Evolutionary conservation across 345 rosid genomes (phyloP).

Genomic region (Odontarrhena argentea): DNA sequence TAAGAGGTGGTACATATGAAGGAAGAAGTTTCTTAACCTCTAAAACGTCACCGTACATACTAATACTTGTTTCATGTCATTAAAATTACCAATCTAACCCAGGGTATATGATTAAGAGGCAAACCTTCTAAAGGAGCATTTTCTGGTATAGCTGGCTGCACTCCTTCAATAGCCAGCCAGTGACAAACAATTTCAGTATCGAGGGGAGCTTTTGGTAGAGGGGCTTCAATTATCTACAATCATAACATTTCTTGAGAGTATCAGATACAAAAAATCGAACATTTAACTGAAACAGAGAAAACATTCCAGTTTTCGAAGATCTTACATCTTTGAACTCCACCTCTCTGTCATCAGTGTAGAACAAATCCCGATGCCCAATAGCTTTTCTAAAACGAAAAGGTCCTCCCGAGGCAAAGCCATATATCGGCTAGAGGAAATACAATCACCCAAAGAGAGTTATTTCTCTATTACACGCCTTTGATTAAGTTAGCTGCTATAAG

Average conservation of each 20-base stretch:
- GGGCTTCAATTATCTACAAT: constrained; percentile 88
- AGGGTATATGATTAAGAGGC: constrained; percentile 32
- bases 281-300: constrained; percentile 1
- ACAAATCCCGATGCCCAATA: constrained; percentile 83
- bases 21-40: not conserved
- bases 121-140: constrained; percentile 89
- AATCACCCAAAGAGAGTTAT: not conserved
- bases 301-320: constrained; percentile 19
- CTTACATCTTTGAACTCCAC: constrained; percentile 95
- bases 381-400: constrained; percentile 86
- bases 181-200: constrained; percentile 83
- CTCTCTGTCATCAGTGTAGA: constrained; percentile 90
- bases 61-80: constrained; percentile 12
- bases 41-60: constrained; percentile 14
- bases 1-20: constrained; percentile 1
- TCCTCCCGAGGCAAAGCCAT: constrained; percentile 81
- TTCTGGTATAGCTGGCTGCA: constrained; percentile 95
- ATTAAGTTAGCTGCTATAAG: constrained; percentile 10
- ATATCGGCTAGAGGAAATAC: constrained; percentile 65
- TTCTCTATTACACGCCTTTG: constrained; percentile 25
- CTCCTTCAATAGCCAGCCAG: constrained; percentile 99
- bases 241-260: constrained; percentile 31
- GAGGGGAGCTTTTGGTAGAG: constrained; percentile 93
- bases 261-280: constrained; percentile 12
- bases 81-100: constrained; percentile 14